A percentile compares a stretch with the other conserved stretches of the same genome.
These are phyloP conservation scores for Skeletonema marinoi DNA, from an alignment of 108 stramenopile genomes.

Conservation along the genomic window DNA sequence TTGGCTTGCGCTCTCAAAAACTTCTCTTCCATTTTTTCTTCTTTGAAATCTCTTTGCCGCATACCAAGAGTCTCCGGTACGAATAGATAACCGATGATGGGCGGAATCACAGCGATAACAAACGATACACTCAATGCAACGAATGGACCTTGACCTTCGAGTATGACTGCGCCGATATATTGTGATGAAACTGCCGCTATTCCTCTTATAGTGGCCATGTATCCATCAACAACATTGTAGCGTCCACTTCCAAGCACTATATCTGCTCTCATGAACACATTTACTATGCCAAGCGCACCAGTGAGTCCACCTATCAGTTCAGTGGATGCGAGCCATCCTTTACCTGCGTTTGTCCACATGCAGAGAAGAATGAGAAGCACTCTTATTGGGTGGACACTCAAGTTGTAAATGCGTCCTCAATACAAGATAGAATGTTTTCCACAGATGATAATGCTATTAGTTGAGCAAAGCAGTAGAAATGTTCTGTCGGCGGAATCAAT, in stretches of 20 bases:
- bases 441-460: too few relatives aligned
- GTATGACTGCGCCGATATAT: conserved; percentile 24
- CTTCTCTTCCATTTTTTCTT: conserved; percentile 29
- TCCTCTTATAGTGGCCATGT: conserved; percentile 30
- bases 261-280: conserved; percentile 44
- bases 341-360: conserved; percentile 35
- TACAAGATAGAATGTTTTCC: too few relatives aligned
- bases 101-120: conserved; percentile 32
- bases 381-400: conserved; percentile 30
- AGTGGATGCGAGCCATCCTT: conserved; percentile 36
- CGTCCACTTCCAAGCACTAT: conserved; percentile 36
- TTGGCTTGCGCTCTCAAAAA: background rate
- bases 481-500: too few relatives aligned
- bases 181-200: conserved; percentile 23
- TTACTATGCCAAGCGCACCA: conserved; percentile 34
- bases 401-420: too few relatives aligned
- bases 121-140: conserved; percentile 26
- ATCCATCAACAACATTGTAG: conserved; percentile 43
- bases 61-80: conserved; percentile 45
- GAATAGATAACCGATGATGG: conserved; percentile 30
- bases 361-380: conserved; percentile 16
- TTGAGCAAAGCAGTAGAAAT: too few relatives aligned
- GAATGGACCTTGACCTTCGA: conserved; percentile 30
- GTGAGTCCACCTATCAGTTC: conserved; percentile 36
- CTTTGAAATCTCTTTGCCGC: conserved; percentile 36